phyloP scores from a whole-genome alignment of 2,329 filamentous ascomycete genomes.

The Dactylonectria estremocensis region DNA sequence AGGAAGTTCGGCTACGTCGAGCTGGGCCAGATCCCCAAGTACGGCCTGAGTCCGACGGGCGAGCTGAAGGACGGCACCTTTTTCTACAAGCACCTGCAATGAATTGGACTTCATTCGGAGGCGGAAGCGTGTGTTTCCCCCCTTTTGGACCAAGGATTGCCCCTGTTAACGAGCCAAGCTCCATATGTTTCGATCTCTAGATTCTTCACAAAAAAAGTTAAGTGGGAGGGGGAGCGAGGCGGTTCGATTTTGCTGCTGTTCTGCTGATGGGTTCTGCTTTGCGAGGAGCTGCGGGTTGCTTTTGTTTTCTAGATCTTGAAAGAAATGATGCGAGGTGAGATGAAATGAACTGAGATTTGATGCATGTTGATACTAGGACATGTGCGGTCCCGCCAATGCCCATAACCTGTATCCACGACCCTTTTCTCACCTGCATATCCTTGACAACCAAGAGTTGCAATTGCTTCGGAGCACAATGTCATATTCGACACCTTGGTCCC shows the following conservation, averaged over 20 bases:
- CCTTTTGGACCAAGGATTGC: background rate
- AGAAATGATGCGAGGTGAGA: conserved; percentile 27
- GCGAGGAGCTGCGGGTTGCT: conserved; percentile 39
- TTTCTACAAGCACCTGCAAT: conserved; percentile 71
- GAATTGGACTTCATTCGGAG: conserved; percentile 1
- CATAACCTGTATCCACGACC: too few relatives aligned
- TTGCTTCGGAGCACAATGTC: too few relatives aligned
- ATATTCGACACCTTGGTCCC: too few relatives aligned
- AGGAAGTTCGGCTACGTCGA: conserved; percentile 70
- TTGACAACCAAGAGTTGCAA: too few relatives aligned
- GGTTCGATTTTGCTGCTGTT: conserved; percentile 46
- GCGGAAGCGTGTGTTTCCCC: background rate
- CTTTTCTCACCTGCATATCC: too few relatives aligned
- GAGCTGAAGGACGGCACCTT: conserved; percentile 67
- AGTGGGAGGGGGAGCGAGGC: conserved; percentile 43
- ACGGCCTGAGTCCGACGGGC: conserved; percentile 65
- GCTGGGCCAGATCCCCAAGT: conserved; percentile 69
- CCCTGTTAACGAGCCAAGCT: background rate
- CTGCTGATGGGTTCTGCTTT: conserved; percentile 33
- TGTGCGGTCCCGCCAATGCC: too few relatives aligned
- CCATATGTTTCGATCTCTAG: conserved; percentile 33
- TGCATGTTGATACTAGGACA: background rate
- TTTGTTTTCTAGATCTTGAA: conserved; percentile 36
- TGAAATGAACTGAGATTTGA: background rate
- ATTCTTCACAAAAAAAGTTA: conserved; percentile 30